Evolutionary conservation across 2,329 filamentous ascomycete genomes (phyloP).

Genomic region (Ustulina deusta): DNA sequence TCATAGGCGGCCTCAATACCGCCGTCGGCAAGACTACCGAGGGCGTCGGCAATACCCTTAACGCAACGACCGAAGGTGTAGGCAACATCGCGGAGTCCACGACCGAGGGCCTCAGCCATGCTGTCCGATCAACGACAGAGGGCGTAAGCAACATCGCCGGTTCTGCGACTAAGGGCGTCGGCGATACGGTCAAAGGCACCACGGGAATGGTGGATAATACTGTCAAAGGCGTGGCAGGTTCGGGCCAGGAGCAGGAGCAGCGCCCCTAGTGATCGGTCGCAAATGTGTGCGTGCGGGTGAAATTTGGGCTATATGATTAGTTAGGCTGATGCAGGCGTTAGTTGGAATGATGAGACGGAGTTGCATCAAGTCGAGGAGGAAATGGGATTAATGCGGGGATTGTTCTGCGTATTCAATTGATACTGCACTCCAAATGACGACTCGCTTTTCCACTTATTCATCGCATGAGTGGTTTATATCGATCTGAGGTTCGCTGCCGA

Average conservation of each 20-base stretch:
- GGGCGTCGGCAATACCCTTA: slow-evolving; percentile 45
- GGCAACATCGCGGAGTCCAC: slow-evolving; percentile 48
- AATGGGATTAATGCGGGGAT: neutral
- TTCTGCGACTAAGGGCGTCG: slow-evolving; percentile 51
- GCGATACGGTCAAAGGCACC: slow-evolving; percentile 48
- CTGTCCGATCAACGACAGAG: slow-evolving; percentile 50
- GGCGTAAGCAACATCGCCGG: slow-evolving; percentile 46
- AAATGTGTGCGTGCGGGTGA: neutral
- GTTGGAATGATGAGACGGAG: slow-evolving; percentile 1
- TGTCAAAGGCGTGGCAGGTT: slow-evolving; percentile 43
- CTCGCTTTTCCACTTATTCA: slow-evolving; percentile 8
- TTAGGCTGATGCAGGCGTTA: slow-evolving; percentile 25
- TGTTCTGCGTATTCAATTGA: neutral
- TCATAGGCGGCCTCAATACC: slow-evolving; percentile 51
- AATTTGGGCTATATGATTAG: neutral
- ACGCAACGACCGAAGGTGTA: slow-evolving; percentile 49
- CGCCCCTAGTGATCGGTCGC: slow-evolving; percentile 5
- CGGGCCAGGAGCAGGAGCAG: slow-evolving; percentile 30
- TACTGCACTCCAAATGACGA: neutral
- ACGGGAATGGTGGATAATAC: slow-evolving; percentile 46
- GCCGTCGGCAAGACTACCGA: slow-evolving; percentile 53
- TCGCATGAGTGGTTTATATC: neutral
- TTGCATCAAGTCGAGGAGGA: slow-evolving; percentile 10
- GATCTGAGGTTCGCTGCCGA: neutral
- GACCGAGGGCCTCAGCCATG: slow-evolving; percentile 49